Base-by-base conservation (phyloP, 73 alveolate species). In the Paramecium sonneborni region DNA sequence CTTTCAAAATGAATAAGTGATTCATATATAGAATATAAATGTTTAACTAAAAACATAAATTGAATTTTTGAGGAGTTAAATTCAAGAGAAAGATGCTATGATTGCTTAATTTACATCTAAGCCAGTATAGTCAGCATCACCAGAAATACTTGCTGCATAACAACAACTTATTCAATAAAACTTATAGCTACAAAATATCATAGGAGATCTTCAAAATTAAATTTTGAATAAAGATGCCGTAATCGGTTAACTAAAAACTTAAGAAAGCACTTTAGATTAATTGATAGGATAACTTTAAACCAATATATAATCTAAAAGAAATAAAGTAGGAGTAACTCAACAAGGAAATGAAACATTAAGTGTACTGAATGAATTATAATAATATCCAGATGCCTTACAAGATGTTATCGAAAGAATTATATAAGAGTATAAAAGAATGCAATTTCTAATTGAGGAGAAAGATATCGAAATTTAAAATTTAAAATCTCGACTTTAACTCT, bases 61-160 rank as follows among this genome's bases (percentile, higher is more conserved):
- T 26, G 84, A 62, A 21, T 62, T 62, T 62, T 62, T 62, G 14
- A 62, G 26, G 44, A 62, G 84, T 62, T 11, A 62, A 62, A 62
- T 62, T 62, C 84, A 62, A 26, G 84, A 62, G 84, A 62, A 62
- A 62, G 84, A 62, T 62, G 84, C 84, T 14, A 62, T 62, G 84
- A 62, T 62, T 30, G 84, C 84, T 62, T 62, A 26, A 62, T 62
- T 62, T 26, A 62, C 84, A 1, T 62, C 84, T 62, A 62, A 62
- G 46, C 84, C 84, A 62, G 84, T 62, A 30, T 62, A 62, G 24
- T 43, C 44, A 62, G 84, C 84, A 10, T 62, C 84, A 26, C 84
- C 84, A 26, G 84, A 62, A 62, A 62, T 62, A 26, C 48, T 62
- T 0, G 84, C 84, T 62, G 84, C 84, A 30, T 62, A 62, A 30